Conservation (phyloP, 2,329 filamentous ascomycete species). For the Furcasterigmium sp. region DNA sequence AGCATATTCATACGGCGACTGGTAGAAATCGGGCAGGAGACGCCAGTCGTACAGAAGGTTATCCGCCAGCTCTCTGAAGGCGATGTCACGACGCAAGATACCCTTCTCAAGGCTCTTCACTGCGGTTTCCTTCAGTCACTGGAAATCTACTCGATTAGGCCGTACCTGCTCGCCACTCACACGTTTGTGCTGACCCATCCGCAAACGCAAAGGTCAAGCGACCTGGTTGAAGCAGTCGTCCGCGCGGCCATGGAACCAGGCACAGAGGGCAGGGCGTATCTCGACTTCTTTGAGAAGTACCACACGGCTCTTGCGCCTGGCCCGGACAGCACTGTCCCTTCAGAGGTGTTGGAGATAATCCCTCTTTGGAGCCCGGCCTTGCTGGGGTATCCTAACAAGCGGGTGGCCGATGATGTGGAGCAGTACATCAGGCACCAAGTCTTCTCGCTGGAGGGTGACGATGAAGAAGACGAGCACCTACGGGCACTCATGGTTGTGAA, state of each 20-base stretch:
- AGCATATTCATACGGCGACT: slow-evolving; percentile 64
- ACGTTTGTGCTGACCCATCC: background rate
- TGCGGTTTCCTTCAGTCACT: background rate
- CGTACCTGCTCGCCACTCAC: background rate
- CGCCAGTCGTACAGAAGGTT: slow-evolving; percentile 46
- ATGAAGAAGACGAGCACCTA: slow-evolving; percentile 22
- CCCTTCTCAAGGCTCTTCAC: background rate
- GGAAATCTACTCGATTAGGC: background rate
- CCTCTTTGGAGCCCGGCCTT: slow-evolving; percentile 47
- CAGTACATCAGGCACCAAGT: background rate
- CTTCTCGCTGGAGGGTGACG: slow-evolving; percentile 14
- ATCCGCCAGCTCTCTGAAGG: slow-evolving; percentile 51
- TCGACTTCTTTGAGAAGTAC: slow-evolving; percentile 31
- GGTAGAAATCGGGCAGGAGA: slow-evolving; percentile 55
- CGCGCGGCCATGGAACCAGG: background rate
- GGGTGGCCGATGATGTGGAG: background rate
- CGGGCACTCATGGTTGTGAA: slow-evolving; percentile 24
- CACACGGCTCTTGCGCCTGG: slow-evolving; percentile 3
- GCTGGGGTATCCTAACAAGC: slow-evolving; percentile 31
- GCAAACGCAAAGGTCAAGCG: background rate
- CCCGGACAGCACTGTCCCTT: too few species aligned
- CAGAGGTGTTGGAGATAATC: slow-evolving; percentile 8
- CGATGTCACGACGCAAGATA: slow-evolving; percentile 41
- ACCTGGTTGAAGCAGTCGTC: background rate
- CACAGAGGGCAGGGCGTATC: slow-evolving; percentile 41